Base-by-base conservation (phyloP, 768 basidiomycete genomes). In the Suillus tomentosus region DNA sequence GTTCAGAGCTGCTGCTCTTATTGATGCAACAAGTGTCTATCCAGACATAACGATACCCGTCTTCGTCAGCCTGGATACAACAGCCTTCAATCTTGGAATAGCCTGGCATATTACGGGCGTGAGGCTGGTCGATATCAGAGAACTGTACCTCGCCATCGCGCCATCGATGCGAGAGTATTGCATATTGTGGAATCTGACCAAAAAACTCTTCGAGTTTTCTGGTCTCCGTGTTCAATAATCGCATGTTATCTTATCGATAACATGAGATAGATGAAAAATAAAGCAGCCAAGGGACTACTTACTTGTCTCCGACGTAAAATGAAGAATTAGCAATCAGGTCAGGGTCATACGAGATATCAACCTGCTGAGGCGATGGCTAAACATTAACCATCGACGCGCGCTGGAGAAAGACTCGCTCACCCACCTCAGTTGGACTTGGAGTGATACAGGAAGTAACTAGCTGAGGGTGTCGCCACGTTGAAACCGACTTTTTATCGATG, bases 1-100 rank as follows among this genome's bases (percentile, higher is more conserved):
- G 69, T 43, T 77, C 77, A 2, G 71, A 62, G 60, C 63, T 72
- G 60, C 66, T 76, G 45, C 37, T 47, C 65, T 63, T 73, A 59
- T 77, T 62, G 60, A 78, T 76, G 54, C 77, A 77, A 36, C 70
- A 76, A 0, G 76, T 77, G n/a, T 78, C 72, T 59, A 74, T 34
- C 76, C 75, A 78, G 27, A 76, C 63, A 53, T 73, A 71, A 17
- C 31, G n/a, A 37, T 71, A 34, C 0, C 45, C 42, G 10, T 76
- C 66, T 14, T 36, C 27, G 19, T 7, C 0, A 34, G 74, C 73
- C 61, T 67, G 68, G 2, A 9, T n/a, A 37, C 72, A 73, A 40
- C 67, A 58, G 9, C 65, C 67, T 1, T n/a, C 19, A 17, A 76
- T 67, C 66, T 74, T 76, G 3, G 58, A 39, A 39, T 53, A 53